Percentiles rank a stretch among this genome's conserved stretches.
phyloP scores from a whole-genome alignment of 306 rosid genomes.

The Dryas alaskensis region DNA sequence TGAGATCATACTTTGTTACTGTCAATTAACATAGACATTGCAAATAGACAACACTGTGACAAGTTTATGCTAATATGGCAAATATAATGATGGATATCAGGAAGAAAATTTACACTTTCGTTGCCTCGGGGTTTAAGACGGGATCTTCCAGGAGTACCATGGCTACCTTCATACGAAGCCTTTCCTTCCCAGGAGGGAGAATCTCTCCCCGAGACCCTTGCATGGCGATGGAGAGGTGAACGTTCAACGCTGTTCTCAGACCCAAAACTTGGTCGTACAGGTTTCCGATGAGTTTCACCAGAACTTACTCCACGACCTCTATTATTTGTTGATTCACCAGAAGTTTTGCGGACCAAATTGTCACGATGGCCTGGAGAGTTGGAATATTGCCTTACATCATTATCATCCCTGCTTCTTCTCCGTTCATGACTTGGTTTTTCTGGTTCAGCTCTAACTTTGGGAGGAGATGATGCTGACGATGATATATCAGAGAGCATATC shows the following conservation, averaged over 20 bases:
- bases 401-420: conserved; percentile 56
- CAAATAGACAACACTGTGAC: background rate
- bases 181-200: conserved; percentile 65
- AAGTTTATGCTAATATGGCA: conserved; percentile 7
- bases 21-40: background rate
- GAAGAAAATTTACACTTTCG: conserved; percentile 57
- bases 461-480: conserved; percentile 46
- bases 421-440: conserved; percentile 39
- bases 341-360: conserved; percentile 34
- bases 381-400: conserved; percentile 43
- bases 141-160: conserved; percentile 75
- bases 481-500: conserved; percentile 42
- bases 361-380: conserved; percentile 64
- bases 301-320: conserved; percentile 48
- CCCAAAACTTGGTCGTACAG: conserved; percentile 51
- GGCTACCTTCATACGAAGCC: conserved; percentile 57
- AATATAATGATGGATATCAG: background rate
- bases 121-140: conserved; percentile 60
- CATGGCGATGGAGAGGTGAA: conserved; percentile 83
- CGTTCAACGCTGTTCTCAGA: conserved; percentile 72
- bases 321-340: conserved; percentile 38
- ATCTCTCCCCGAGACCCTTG: conserved; percentile 57
- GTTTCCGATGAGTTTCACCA: conserved; percentile 54
- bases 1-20: background rate
- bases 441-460: conserved; percentile 34